Evolutionary conservation across 163 green algal genomes (phyloP).

Genomic region (Volvox carteri): DNA sequence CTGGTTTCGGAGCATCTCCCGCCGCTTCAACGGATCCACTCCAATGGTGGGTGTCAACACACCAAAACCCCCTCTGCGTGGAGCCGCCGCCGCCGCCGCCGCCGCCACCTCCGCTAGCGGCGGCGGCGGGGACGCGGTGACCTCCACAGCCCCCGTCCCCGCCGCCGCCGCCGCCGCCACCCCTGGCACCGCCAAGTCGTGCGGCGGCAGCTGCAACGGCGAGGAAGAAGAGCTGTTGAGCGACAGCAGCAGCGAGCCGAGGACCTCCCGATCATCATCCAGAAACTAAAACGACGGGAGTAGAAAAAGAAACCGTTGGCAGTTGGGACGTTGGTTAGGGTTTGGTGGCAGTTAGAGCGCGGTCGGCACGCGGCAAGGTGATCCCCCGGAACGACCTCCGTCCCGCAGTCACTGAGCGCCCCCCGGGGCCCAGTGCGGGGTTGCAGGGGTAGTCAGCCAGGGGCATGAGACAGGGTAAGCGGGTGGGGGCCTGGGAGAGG

Average conservation of each 20-base stretch:
- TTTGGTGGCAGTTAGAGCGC: no score
- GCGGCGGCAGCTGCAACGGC: slow-evolving; percentile 9
- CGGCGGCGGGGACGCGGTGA: background rate
- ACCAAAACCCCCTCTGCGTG: background rate
- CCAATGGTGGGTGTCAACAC: slow-evolving; percentile 20
- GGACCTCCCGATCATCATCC: slow-evolving; percentile 32
- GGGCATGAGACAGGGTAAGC: no score
- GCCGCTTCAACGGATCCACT: background rate
- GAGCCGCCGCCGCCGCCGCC: background rate
- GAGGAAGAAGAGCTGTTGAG: background rate
- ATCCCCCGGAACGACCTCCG: no score
- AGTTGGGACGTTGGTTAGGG: background rate
- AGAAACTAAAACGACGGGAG: slow-evolving; percentile 24
- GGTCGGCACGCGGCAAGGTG: no score
- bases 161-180: background rate
- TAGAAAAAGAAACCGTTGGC: background rate
- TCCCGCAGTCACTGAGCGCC: no score
- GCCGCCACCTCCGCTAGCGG: background rate
- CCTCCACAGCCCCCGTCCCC: background rate
- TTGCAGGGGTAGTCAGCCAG: no score
- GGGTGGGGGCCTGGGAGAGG: no score
- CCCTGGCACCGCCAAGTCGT: slow-evolving; percentile 19
- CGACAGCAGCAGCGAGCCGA: slow-evolving; percentile 18
- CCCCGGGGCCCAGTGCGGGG: no score
- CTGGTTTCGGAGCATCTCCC: slow-evolving; percentile 27